Base-by-base conservation (phyloP, 495 filamentous ascomycete genomes). In the Symbiotaphrina buchneri region DNA sequence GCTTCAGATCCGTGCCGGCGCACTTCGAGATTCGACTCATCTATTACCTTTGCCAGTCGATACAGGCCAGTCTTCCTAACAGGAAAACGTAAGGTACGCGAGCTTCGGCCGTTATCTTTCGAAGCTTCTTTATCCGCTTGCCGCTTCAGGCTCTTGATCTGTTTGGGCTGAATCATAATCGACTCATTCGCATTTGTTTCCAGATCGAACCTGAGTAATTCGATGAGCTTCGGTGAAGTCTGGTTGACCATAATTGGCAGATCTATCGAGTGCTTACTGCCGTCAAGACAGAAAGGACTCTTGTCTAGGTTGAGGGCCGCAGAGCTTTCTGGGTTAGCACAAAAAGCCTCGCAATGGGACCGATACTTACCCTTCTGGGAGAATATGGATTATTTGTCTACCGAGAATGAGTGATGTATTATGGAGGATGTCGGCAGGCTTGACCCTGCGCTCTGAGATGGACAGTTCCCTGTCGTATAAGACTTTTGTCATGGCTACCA, bases 191-290 rank as follows among this genome's bases (percentile, higher is more conserved):
- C 48, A 28, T 72, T 73, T 0, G 71, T 78, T 14, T 85, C 71
- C 8, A 92, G 58, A 47, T 97, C 87, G 21, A 78, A 64, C 19
- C 84, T 74, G 10, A 81, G 41, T 15, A 97, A 55, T 47, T 97
- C 82, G 31, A 97, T 77, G 22, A 75, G 54, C 40, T 82, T 68
- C 0, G 87, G 87, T 22, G 70, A 65, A 1, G 90, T 93, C 39
- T 91, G 80, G 46, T 97, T 95, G 54, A 94, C 76, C 35, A 63
- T 75, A 20, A 97, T 76, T 3, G 84, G 87, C n/a, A 97, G 55
- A 30, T 61, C 49, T 23, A 71, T 63, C 2, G 60, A 51, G 18
- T 59, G 59, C 30, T 57, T 61, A 10, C 65, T 53, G 15, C 57
- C 53, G 24, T 75, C 75, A 21, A 95, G 48, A 48, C 87, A 97